Evolutionary conservation across 306 rosid species (phyloP).

Genomic region (Purshia tridentata): DNA sequence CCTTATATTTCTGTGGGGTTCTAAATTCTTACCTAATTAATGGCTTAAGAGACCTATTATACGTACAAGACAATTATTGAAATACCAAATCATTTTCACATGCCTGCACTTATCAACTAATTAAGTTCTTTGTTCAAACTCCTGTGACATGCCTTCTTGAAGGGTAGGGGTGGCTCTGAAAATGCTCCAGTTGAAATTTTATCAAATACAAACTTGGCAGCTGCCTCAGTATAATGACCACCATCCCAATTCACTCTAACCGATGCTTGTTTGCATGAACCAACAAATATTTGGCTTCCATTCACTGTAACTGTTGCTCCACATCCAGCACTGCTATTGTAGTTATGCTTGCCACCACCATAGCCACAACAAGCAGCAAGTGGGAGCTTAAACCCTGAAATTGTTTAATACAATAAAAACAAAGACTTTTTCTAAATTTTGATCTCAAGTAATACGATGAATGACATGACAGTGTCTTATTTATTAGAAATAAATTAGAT

Average conservation of each 20-base stretch:
- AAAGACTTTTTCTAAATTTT: no score
- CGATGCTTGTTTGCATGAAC: slow-evolving; percentile 37
- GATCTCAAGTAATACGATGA: no score
- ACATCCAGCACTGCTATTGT: not conserved
- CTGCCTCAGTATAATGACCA: slow-evolving; percentile 53
- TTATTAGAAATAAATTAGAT: no score
- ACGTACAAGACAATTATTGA: no score
- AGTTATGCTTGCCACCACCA: slow-evolving; percentile 55
- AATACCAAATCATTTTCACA: not conserved
- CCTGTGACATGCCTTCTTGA: slow-evolving; percentile 37
- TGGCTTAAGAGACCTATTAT: no score
- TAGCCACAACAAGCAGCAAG: slow-evolving; percentile 47
- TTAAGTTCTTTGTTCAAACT: not conserved
- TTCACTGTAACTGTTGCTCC: slow-evolving; percentile 28
- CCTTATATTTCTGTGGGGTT: no score
- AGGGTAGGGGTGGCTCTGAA: slow-evolving; percentile 43
- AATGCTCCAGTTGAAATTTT: slow-evolving; percentile 45
- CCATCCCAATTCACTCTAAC: slow-evolving; percentile 53
- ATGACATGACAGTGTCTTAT: no score
- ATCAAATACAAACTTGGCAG: slow-evolving; percentile 34
- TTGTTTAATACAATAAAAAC: no score
- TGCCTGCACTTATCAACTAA: not conserved
- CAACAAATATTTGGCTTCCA: slow-evolving; percentile 38
- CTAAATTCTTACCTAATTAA: no score
- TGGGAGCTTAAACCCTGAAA: slow-evolving; percentile 54